Conservation (phyloP, 176 grass and related monocot species). For the Carex pumila region DNA sequence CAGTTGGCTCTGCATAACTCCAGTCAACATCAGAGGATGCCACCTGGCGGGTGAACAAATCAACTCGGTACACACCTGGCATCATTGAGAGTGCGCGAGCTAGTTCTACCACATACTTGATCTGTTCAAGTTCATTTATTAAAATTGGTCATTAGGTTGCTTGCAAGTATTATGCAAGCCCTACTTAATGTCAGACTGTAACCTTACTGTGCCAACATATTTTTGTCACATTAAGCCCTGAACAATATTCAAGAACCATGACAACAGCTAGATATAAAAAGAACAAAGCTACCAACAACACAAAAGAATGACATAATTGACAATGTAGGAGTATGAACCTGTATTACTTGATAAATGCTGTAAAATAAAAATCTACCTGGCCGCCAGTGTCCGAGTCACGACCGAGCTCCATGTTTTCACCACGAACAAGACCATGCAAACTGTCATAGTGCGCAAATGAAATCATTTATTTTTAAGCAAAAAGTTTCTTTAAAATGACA, state of each 20-base stretch:
- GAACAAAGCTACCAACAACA: not conserved
- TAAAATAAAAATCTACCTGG: constrained; percentile 43
- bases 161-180: not conserved
- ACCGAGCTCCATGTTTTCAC: constrained; percentile 97
- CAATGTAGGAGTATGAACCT: not conserved
- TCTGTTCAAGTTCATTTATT: constrained; percentile 25
- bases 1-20: constrained; percentile 91
- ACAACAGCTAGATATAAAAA: not conserved
- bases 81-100: constrained; percentile 86
- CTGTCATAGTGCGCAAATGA: constrained; percentile 30
- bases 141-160: not conserved
- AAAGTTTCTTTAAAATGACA: not conserved
- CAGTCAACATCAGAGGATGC: constrained; percentile 89
- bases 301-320: not conserved
- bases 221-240: not conserved
- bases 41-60: constrained; percentile 92
- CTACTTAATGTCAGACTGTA: not conserved
- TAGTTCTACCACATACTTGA: constrained; percentile 94
- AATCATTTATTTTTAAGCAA: not conserved
- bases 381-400: constrained; percentile 93
- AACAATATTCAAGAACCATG: not conserved
- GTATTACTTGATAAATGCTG: not conserved
- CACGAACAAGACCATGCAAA: constrained; percentile 83
- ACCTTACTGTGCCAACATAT: not conserved
- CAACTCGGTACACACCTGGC: constrained; percentile 90